Base-by-base conservation (phyloP, 768 basidiomycete species). In the Gloeostereum incarnatum region DNA sequence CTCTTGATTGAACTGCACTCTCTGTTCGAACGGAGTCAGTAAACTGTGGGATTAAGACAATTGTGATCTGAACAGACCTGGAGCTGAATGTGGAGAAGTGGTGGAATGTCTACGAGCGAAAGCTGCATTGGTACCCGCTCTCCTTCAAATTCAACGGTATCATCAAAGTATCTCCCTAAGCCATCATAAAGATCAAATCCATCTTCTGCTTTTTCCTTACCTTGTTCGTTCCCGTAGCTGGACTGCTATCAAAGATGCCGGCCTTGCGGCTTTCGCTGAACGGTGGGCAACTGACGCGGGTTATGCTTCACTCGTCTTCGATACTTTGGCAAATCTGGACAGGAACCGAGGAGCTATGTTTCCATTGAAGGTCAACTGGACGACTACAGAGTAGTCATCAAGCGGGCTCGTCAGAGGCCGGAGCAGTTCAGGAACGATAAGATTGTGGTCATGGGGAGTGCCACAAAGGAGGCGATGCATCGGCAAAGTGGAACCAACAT, bases 121-220 rank as follows among this genome's bases (percentile, higher is more conserved):
- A 93, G 76, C 49, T 93, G 87, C 81, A 93, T 90, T 46, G 81
- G 71, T 7, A 83, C 87, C 52, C 85, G 86, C 46, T 80, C 75
- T 9, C 88, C 88, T 45, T 92, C 82, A 31, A 91, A 80, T 46
- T 97, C 90, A 24, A 90, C 81, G 14, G 78, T 65, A 36, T 91
- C 88, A 31, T 91, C 83, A 51, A 98, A 94, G 54, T 94, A 94
- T 17, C 84, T 71, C 45, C 86, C 85, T 13, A 99, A 61, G 7
- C 91, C 93, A 45, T 99, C 94, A 54, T 97, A 94, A 5, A 99
- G 71, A 53, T 98, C 94, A 42, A 83, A 80, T 2, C 84, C 81
- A 44, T 86, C 87, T 44, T 92, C 81, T n/a, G n/a, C n/a, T n/a
- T n/a, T n/a, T n/a, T n/a, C n/a, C n/a, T n/a, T n/a, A n/a, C n/a